Evolutionary conservation across 352 stramenopile species (phyloP).

Genomic region (Blastocystis sp.): DNA sequence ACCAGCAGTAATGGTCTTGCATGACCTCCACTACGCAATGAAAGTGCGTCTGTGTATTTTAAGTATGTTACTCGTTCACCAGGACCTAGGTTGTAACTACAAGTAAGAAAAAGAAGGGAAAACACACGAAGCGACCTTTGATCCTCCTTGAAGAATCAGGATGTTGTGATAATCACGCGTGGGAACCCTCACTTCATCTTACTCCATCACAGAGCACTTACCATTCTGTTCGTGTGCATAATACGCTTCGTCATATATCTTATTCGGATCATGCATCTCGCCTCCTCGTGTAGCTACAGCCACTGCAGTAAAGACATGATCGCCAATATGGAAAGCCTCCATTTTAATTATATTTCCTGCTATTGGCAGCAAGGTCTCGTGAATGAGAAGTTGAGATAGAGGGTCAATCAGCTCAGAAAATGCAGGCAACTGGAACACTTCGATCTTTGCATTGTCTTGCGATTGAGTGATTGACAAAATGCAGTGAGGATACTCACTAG

Average conservation of each 20-base stretch:
- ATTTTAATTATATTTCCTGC: constrained; percentile 8
- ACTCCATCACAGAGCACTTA: background rate
- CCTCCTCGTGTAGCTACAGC: background rate
- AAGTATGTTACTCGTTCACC: constrained; percentile 28
- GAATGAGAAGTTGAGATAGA: background rate
- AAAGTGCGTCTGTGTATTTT: background rate
- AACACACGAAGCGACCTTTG: background rate
- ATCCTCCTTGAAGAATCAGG: background rate
- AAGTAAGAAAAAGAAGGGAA: background rate
- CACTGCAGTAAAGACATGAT: background rate
- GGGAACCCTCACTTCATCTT: background rate
- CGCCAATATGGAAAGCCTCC: background rate
- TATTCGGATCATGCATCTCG: background rate
- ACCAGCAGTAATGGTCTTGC: background rate
- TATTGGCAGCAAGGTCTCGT: background rate
- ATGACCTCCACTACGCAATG: background rate
- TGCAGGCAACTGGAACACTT: background rate
- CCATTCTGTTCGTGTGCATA: background rate
- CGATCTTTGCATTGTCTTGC: background rate
- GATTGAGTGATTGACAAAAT: background rate
- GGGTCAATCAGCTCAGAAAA: background rate
- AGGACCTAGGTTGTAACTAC: background rate
- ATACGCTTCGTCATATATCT: background rate
- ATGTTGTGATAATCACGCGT: background rate
- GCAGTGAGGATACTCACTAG: background rate